These are phyloP conservation scores for Rhynchospora pubera DNA, from an alignment of 176 grass and related monocot genomes.

Conservation along the genomic window DNA sequence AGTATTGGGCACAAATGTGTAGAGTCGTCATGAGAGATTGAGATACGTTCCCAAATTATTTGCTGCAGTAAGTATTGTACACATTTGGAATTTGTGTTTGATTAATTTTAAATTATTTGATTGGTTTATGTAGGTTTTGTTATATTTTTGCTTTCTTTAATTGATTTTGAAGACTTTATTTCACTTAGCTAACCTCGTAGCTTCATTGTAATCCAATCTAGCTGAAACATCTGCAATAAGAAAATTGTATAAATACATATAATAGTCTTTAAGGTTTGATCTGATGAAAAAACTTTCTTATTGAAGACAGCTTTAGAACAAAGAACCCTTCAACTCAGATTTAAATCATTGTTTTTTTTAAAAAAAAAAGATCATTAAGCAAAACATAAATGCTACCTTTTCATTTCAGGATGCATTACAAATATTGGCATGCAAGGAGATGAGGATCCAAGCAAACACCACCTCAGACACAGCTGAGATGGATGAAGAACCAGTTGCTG, in stretches of 20 bases:
- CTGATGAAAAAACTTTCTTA: not conserved
- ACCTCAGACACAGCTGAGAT: constrained; percentile 50
- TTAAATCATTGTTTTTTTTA: not conserved
- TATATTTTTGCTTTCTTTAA: not conserved
- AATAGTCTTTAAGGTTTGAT: not conserved
- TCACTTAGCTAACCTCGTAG: not conserved
- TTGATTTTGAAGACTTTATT: not conserved
- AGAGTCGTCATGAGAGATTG: not conserved
- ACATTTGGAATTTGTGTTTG: not conserved
- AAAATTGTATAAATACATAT: not conserved
- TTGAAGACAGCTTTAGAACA: not conserved
- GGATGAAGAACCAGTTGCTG: constrained; percentile 52
- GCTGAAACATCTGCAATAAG: not conserved
- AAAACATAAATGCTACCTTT: not conserved
- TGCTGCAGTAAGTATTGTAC: not conserved
- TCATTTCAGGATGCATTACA: constrained; percentile 69
- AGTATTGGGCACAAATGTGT: not conserved
- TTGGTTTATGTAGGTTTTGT: not conserved
- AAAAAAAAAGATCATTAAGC: not conserved
- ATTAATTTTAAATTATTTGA: not conserved
- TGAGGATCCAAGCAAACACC: constrained; percentile 82
- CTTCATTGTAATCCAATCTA: not conserved
- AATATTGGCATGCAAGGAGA: constrained; percentile 90
- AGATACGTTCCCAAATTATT: constrained; percentile 3
- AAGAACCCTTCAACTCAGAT: not conserved